Evolutionary conservation across 2,329 filamentous ascomycete genomes (phyloP), one percentile per base, ranked within the genome.

Genomic region (Ceratocystis alfenasii): DNA sequence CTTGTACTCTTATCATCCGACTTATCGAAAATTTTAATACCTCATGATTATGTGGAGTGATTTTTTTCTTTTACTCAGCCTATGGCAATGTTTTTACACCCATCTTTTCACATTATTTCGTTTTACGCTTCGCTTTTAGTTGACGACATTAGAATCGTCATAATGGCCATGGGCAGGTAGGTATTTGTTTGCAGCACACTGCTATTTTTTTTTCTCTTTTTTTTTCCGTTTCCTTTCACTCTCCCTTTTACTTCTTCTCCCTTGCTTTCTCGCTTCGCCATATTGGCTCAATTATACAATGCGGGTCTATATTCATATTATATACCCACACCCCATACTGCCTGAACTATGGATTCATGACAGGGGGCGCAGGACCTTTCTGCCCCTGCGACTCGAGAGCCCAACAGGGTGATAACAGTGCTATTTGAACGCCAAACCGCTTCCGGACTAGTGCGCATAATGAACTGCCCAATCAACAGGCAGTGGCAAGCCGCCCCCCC

Each of bases 401-500:
- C 36, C 60, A 62, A 25, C 33, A 41, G 33, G 33, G 30, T 61
- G 20, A 61, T 41, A 61, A 44, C 57, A 20, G 41, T 30, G 53
- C 7, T 30, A 57, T 12, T 6, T 20, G 59, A 4, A 20, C 28
- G n/a, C 60, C n/a, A 68, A 48, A 20, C 65, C 64, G 17, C 5
- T 28, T 66, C 5, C n/a, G 33, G 66, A 4, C 20, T 67, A 67
- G 64, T 45, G 20, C 28, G 20, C 12, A 28, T 28, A 20, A 33
- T 22, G 17, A 5, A 5, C 50, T 46, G 17, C 68, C 68, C 68
- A 68, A 67, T 68, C 28, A 66, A 30, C n/a, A 15, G 17, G 22
- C 15, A 20, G 68, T 68, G 68, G 68, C 68, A 50, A 68, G 59
- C 61, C 8, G n/a, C 20, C 36, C 20, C 60, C 41, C 60, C 60